phyloP scores from a whole-genome alignment of 768 basidiomycete species.

The Pleurotus tuber-regium region DNA sequence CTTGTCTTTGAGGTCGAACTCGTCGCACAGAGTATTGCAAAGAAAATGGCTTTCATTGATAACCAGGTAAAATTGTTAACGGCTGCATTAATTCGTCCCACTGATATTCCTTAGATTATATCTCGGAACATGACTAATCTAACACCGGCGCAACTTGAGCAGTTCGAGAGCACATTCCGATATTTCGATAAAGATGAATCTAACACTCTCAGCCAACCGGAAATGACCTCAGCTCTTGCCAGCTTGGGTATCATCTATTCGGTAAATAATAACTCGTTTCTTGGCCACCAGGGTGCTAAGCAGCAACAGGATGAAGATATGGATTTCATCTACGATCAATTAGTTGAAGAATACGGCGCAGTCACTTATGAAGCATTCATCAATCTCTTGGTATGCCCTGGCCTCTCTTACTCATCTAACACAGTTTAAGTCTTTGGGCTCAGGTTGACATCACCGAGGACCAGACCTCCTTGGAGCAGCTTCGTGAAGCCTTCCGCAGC shows the following conservation, averaged over 20 bases:
- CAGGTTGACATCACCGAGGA: slow-evolving; percentile 97
- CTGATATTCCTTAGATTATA: slow-evolving; percentile 63
- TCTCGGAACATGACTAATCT: slow-evolving; percentile 92
- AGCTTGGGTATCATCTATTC: slow-evolving; percentile 93
- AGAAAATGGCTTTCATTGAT: slow-evolving; percentile 94
- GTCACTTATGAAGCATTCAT: slow-evolving; percentile 94
- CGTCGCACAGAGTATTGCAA: slow-evolving; percentile 73
- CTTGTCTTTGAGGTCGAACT: slow-evolving; percentile 87
- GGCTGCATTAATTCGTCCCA: slow-evolving; percentile 3
- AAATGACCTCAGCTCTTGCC: slow-evolving; percentile 93
- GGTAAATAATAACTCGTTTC: slow-evolving; percentile 34
- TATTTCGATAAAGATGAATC: slow-evolving; percentile 95
- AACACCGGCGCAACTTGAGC: slow-evolving; percentile 93
- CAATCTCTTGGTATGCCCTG: slow-evolving; percentile 71
- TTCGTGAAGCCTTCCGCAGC: slow-evolving; percentile 90
- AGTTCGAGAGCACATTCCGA: slow-evolving; percentile 95
- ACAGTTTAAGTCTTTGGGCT: slow-evolving; percentile 8
- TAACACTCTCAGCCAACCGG: slow-evolving; percentile 80
- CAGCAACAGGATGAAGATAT: slow-evolving; percentile 76
- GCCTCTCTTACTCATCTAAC: not conserved
- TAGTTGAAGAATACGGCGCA: slow-evolving; percentile 79
- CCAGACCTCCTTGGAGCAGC: slow-evolving; percentile 88
- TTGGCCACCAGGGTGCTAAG: not conserved
- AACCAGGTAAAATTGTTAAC: slow-evolving; percentile 67
- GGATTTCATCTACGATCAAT: slow-evolving; percentile 77